These are phyloP conservation scores for Asterophora parasitica DNA, from an alignment of 768 basidiomycete genomes.

Conservation along the genomic window DNA sequence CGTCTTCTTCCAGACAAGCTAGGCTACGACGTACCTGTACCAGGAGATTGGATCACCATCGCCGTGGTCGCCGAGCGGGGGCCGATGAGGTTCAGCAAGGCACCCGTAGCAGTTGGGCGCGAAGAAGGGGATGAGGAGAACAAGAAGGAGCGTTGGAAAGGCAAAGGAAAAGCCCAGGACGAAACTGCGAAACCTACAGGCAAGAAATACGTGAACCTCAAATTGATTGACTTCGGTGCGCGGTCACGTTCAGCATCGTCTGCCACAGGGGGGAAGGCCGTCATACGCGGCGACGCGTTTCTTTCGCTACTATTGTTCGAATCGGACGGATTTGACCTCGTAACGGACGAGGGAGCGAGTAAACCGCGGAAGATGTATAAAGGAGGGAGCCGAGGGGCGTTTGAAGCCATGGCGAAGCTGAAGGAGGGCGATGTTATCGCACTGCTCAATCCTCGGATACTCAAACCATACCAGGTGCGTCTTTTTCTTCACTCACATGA, in stretches of 20 bases:
- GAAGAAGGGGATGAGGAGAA: conserved; percentile 37
- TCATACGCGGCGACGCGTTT: conserved; percentile 77
- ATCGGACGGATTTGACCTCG: conserved; percentile 63
- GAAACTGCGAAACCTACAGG: conserved; percentile 42
- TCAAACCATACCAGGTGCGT: conserved; percentile 81
- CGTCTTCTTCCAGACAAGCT: conserved; percentile 73
- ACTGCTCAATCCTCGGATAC: conserved; percentile 79
- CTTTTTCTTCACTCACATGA: not conserved
- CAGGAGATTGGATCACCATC: conserved; percentile 93
- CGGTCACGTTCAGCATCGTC: conserved; percentile 49
- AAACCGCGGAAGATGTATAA: conserved; percentile 62
- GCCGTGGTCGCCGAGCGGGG: conserved; percentile 93
- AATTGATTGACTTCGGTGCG: conserved; percentile 76
- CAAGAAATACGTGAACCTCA: conserved; percentile 83
- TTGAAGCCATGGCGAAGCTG: conserved; percentile 80
- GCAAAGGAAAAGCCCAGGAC: conserved; percentile 30
- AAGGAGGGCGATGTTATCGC: conserved; percentile 89
- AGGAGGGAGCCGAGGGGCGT: conserved; percentile 91
- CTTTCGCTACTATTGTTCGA: conserved; percentile 86
- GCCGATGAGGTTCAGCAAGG: conserved; percentile 65
- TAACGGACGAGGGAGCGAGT: conserved; percentile 47
- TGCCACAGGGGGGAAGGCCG: conserved; percentile 48
- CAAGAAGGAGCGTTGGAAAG: conserved; percentile 31
- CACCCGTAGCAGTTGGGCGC: conserved; percentile 52
- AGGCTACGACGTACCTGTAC: conserved; percentile 87